Conservation (phyloP, 352 stramenopile species). For the Phytophthora fragariaefolia region DNA sequence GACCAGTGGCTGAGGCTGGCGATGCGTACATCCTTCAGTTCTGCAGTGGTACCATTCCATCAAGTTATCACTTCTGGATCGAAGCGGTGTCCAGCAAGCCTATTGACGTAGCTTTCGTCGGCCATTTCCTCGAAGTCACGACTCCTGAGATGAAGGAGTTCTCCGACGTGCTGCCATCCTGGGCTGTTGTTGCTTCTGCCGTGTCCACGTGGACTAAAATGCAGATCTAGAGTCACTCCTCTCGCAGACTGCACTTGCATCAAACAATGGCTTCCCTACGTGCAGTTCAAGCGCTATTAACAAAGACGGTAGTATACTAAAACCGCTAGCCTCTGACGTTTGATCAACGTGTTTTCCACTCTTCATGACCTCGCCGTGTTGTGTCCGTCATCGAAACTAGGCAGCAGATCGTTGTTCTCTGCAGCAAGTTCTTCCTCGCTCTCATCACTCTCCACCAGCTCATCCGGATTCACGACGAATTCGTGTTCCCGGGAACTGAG, state of each 20-base stretch:
- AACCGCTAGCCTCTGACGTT: background rate
- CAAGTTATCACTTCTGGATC: slow-evolving; percentile 83
- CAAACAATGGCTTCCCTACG: too few species aligned
- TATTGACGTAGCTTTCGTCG: slow-evolving; percentile 70
- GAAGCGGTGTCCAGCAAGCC: slow-evolving; percentile 54
- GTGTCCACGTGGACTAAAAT: slow-evolving; percentile 70
- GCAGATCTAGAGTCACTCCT: slow-evolving; percentile 51
- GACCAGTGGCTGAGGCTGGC: slow-evolving; percentile 57
- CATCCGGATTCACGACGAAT: slow-evolving; percentile 37
- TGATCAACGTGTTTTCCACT: background rate
- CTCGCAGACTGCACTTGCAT: background rate
- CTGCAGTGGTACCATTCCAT: slow-evolving; percentile 56
- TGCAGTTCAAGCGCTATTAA: slow-evolving; percentile 9
- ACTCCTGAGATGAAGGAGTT: slow-evolving; percentile 63
- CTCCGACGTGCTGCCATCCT: slow-evolving; percentile 50
- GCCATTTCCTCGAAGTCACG: slow-evolving; percentile 64
- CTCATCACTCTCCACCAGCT: slow-evolving; percentile 38
- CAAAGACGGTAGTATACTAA: background rate
- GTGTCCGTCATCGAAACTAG: background rate
- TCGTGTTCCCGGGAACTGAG: slow-evolving; percentile 20
- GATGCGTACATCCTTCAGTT: slow-evolving; percentile 84
- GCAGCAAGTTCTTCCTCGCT: slow-evolving; percentile 24
- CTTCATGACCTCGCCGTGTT: slow-evolving; percentile 6
- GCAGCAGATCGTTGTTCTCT: background rate
- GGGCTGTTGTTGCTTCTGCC: slow-evolving; percentile 46